Evolutionary conservation across 768 basidiomycete species (phyloP).

Genomic region (Tephrocybe sp.): DNA sequence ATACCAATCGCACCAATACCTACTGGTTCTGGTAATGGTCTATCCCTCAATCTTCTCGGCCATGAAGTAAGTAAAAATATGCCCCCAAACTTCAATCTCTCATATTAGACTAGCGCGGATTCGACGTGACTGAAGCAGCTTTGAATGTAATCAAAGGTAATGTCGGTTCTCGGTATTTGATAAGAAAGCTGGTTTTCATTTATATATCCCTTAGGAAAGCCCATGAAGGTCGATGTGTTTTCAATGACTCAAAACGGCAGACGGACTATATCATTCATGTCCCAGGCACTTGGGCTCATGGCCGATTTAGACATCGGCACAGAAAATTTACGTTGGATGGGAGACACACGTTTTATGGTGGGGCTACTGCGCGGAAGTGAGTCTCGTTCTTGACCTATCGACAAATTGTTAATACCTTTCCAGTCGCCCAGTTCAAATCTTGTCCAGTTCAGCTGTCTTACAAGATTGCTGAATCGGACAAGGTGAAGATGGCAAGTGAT

Average conservation of each 20-base stretch:
- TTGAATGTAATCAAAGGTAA: conserved; percentile 81
- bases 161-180: background rate
- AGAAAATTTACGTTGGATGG: conserved; percentile 85
- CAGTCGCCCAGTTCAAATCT: conserved; percentile 59
- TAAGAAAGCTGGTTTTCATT: background rate
- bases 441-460: conserved; percentile 71
- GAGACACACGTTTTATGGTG: conserved; percentile 71
- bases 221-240: conserved; percentile 76
- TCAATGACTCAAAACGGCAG: conserved; percentile 69
- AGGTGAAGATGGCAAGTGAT: conserved; percentile 61
- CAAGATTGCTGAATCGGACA: conserved; percentile 69
- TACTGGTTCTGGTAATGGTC: conserved; percentile 78
- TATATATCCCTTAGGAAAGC: conserved; percentile 44
- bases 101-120: conserved; percentile 47
- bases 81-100: conserved; percentile 1
- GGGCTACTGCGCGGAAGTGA: conserved; percentile 71
- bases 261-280: conserved; percentile 74
- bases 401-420: no score
- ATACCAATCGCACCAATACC: conserved; percentile 79
- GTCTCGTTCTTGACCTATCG: conserved; percentile 25
- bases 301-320: conserved; percentile 85
- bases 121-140: conserved; percentile 68
- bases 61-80: conserved; percentile 39
- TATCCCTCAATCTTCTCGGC: conserved; percentile 74
- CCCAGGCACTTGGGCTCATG: conserved; percentile 80